Evolutionary conservation across 202 grass and related monocot genomes (phyloP).

Genomic region (Setaria italica): DNA sequence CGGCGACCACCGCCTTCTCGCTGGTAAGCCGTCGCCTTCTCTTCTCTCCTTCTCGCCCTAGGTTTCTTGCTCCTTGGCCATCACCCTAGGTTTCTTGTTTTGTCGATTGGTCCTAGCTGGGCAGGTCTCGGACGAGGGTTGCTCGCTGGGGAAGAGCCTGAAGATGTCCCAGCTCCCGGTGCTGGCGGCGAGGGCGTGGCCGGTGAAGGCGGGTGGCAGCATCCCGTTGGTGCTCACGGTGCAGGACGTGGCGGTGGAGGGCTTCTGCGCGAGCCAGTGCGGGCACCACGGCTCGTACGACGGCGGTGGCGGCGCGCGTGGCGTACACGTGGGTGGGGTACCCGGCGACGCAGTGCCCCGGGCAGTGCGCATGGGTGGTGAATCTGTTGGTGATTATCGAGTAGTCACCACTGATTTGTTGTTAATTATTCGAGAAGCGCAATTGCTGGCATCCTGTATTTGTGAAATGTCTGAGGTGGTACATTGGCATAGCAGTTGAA

Average conservation of each 20-base stretch:
- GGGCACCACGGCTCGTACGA: constrained; percentile 60
- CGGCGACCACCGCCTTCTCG: too few species aligned
- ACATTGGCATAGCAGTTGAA: neutral
- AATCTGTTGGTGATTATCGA: too few species aligned
- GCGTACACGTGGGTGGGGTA: constrained; percentile 76
- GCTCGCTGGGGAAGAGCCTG: constrained; percentile 71
- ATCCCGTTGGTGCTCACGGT: constrained; percentile 76
- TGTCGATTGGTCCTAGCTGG: constrained; percentile 9
- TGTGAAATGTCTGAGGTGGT: neutral
- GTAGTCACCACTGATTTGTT: neutral
- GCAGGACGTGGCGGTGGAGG: constrained; percentile 69
- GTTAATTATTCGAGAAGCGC: neutral
- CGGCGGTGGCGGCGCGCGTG: neutral
- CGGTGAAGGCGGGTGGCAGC: constrained; percentile 43
- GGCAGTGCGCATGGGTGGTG: constrained; percentile 64
- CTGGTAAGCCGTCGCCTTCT: too few species aligned
- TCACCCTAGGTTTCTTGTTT: too few species aligned
- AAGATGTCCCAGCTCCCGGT: constrained; percentile 58
- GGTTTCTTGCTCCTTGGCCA: too few species aligned
- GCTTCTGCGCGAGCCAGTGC: constrained; percentile 88
- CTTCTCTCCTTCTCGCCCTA: too few species aligned
- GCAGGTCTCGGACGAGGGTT: constrained; percentile 62
- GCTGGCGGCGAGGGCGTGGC: constrained; percentile 51
- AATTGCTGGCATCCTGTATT: neutral
- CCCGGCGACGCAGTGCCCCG: constrained; percentile 63